Evolutionary conservation across 1,284 basidiomycete species (phyloP), one percentile per base, ranked within the genome.

Genomic region (Hortiboletus rubellus): DNA sequence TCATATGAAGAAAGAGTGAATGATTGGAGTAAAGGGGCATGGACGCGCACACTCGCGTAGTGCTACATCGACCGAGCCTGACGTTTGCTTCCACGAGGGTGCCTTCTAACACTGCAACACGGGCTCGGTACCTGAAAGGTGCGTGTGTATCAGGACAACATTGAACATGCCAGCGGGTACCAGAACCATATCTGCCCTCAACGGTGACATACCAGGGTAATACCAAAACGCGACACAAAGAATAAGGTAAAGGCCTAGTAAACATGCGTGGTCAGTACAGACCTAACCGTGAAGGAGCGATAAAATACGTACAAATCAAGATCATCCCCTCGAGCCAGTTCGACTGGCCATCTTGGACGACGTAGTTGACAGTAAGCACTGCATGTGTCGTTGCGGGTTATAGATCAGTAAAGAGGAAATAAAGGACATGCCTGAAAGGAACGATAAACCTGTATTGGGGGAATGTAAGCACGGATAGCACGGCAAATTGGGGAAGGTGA

Each of bases 261-360:
- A 40, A 40, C 14, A 11, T 15, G 27, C 11, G 38, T 14, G 10
- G 48, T 50, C n/a, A 50, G 38, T 43, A 43, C 5, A 22, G 33
- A 15, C 22, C 8, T 3, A 11, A 7, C 27, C 4, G 10, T 5
- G 12, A 31, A n/a, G 30, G 11, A 11, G 14, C 15, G 30, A 18
- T 11, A 31, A 18, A 5, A 5, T 10, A 49, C 63, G 48, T 52
- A 86, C 84, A 80, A 75, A 90, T 86, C 15, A 91, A 76, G 60
- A 90, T 82, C 70, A 87, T 79, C 3, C 88, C 88, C 69, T 89
- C 85, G 1, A 88, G 73, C 84, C 89, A 93, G 70, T 93, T 92
- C 4, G 89, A 90, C 68, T 88, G 87, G 31, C 91, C 92, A 68
- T 94, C 91, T 59, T 83, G 82, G 8, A 92, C 84, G 41, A 86